Evolutionary conservation across 2,329 filamentous ascomycete genomes (phyloP).

Genomic region (Botrytis fabae): DNA sequence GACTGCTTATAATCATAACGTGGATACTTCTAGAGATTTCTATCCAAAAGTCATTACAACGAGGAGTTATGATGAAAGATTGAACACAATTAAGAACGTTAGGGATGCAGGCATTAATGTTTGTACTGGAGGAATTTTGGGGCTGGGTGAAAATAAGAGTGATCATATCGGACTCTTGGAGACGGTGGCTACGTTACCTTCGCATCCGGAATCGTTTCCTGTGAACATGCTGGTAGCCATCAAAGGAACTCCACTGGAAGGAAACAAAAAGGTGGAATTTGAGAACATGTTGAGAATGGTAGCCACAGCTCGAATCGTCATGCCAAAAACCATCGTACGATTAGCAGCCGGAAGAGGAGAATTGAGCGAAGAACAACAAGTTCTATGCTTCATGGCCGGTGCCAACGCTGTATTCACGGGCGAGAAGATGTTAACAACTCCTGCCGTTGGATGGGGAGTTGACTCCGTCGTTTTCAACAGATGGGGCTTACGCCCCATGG

Average conservation of each 20-base stretch:
- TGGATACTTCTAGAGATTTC: constrained; percentile 86
- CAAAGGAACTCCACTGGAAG: constrained; percentile 81
- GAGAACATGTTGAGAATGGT: constrained; percentile 79
- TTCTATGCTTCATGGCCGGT: constrained; percentile 84
- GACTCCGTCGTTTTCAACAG: constrained; percentile 79
- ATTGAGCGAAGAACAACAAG: constrained; percentile 85
- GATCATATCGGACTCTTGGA: constrained; percentile 83
- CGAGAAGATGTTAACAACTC: constrained; percentile 93
- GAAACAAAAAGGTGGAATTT: constrained; percentile 71
- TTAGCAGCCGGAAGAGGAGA: constrained; percentile 82
- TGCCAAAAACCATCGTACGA: constrained; percentile 83
- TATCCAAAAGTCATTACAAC: constrained; percentile 87
- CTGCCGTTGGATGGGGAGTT: constrained; percentile 88
- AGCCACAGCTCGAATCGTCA: constrained; percentile 77
- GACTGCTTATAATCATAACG: constrained; percentile 92
- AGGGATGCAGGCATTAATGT: constrained; percentile 86
- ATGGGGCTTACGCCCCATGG: constrained; percentile 82
- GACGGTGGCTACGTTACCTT: constrained; percentile 76
- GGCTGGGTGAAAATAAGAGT: constrained; percentile 73
- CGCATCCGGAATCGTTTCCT: constrained; percentile 86
- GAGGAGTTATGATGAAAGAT: constrained; percentile 80
- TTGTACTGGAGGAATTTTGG: constrained; percentile 86
- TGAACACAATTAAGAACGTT: constrained; percentile 76
- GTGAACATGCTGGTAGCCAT: constrained; percentile 91
- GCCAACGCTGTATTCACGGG: constrained; percentile 95